phyloP scores from a whole-genome alignment of 768 basidiomycete genomes.

The Peribolospora baueri region DNA sequence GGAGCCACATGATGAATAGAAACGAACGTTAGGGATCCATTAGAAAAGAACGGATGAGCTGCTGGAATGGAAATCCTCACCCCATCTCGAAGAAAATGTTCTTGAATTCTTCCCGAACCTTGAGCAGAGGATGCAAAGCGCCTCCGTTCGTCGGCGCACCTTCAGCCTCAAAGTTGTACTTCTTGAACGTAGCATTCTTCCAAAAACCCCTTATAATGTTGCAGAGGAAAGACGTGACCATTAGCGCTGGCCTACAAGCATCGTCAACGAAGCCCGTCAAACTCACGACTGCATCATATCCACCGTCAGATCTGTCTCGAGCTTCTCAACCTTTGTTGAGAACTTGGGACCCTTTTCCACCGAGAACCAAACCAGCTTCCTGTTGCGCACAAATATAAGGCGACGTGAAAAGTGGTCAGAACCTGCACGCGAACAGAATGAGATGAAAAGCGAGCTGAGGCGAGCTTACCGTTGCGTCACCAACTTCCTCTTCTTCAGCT shows the following conservation, averaged over 20 bases:
- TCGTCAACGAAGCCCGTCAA: neutral
- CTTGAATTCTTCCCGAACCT: constrained; percentile 91
- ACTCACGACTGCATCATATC: constrained; percentile 82
- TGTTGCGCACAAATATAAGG: constrained; percentile 17
- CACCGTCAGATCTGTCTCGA: constrained; percentile 82
- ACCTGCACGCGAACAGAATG: neutral
- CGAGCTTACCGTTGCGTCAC: constrained; percentile 2
- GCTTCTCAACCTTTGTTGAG: constrained; percentile 72
- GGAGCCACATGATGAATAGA: neutral
- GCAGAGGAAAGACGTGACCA: neutral
- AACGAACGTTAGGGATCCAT: neutral
- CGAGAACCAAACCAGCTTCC: constrained; percentile 88
- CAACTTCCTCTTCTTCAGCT: constrained; percentile 77
- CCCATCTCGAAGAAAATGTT: constrained; percentile 99
- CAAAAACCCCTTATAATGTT: constrained; percentile 54
- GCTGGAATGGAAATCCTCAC: constrained; percentile 25
- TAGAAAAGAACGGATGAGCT: neutral
- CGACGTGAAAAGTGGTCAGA: neutral
- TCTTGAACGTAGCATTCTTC: constrained; percentile 84
- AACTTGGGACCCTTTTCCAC: constrained; percentile 65
- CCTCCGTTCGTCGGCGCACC: constrained; percentile 73
- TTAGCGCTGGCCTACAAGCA: neutral
- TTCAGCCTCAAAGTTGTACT: constrained; percentile 96
- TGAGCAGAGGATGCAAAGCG: constrained; percentile 81
- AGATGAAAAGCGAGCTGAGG: constrained; percentile 2